Percentiles rank a stretch among this genome's conserved stretches.
These are phyloP conservation scores for Corynascus novoguineensis DNA, from an alignment of 495 filamentous ascomycete genomes.

Conservation along the genomic window DNA sequence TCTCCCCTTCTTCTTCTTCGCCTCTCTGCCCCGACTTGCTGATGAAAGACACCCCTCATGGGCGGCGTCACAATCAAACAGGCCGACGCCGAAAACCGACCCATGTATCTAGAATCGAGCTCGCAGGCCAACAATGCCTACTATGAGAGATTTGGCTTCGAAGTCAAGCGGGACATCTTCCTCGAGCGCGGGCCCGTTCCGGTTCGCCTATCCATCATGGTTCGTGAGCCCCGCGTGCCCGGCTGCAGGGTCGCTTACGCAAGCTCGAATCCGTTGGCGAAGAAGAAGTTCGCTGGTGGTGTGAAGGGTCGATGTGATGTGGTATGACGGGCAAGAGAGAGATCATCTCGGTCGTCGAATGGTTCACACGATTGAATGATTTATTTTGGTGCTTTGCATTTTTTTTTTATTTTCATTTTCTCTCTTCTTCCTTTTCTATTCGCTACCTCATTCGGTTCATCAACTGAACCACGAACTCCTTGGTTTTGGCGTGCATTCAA, in stretches of 20 bases:
- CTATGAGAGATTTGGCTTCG: conserved; percentile 68
- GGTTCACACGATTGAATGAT: neutral
- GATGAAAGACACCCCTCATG: neutral
- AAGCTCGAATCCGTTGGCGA: conserved; percentile 5
- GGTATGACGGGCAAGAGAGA: neutral
- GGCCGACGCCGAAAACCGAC: conserved; percentile 59
- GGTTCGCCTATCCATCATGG: conserved; percentile 71
- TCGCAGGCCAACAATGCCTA: conserved; percentile 58
- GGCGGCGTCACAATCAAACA: too few relatives aligned
- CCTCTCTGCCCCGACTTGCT: neutral
- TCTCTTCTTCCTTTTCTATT: neutral
- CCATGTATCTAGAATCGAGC: conserved; percentile 72
- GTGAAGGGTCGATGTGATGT: neutral
- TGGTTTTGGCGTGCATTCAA: conserved; percentile 10
- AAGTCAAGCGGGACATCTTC: conserved; percentile 50
- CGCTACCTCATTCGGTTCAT: conserved; percentile 4
- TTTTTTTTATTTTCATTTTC: neutral
- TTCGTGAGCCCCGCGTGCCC: conserved; percentile 52
- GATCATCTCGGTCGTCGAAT: neutral
- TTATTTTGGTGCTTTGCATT: neutral
- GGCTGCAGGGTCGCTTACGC: conserved; percentile 25
- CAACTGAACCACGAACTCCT: conserved; percentile 13
- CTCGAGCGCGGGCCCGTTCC: conserved; percentile 54
- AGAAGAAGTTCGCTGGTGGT: conserved; percentile 17
- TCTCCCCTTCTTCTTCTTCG: too few relatives aligned